Evolutionary conservation across 2,329 filamentous ascomycete genomes (phyloP), one percentile per base, ranked within the genome.

Genomic region (Epichloe glyceriae): DNA sequence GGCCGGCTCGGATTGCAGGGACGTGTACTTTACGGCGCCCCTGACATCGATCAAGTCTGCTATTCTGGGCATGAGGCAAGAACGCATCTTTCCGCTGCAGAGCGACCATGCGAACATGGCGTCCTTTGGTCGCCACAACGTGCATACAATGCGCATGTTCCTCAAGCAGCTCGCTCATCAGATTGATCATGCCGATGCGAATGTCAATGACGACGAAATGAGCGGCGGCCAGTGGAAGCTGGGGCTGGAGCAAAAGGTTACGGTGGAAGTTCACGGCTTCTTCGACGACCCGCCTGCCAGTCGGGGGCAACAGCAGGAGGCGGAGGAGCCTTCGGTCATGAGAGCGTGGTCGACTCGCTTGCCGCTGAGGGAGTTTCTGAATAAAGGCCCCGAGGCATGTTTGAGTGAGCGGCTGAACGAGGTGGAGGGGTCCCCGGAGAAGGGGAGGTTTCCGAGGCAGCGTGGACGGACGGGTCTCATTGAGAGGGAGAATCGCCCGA

Each of bases 21-120:
- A 75, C 50, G 69, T 80, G 3, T 76, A 76, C 56, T 80, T 82
- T 52, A 76, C 75, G 7, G 78, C 78, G 0, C 78, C 79, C 0
- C 64, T 83, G 15, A 76, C 76, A 0, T 80, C 79, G 0, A 75
- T 76, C 58, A 78, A 76, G 54, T 79, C 75, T 0, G 72, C 67
- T 7, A 67, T 79, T 2, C 62, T 79, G 0, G 73, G 73, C 1
- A 69, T 74, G 55, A 67, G 75, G 19, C 70, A 73, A 20, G 76
- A 79, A 57, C 69, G 70, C 1, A 73, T 76, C 5, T 72, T 74
- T 17, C 73, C 75, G 0, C 61, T 79, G 7, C 73, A 79, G 52
- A 78, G 73, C 53, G 73, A 78, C 47, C 76, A 79, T 51, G 72
- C 74, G 3, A 71, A 75, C 50, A 74, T 76, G 40, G 75, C 75